These are phyloP conservation scores for Colletotrichum paranaense DNA, from an alignment of 2,329 filamentous ascomycete genomes.

Conservation along the genomic window DNA sequence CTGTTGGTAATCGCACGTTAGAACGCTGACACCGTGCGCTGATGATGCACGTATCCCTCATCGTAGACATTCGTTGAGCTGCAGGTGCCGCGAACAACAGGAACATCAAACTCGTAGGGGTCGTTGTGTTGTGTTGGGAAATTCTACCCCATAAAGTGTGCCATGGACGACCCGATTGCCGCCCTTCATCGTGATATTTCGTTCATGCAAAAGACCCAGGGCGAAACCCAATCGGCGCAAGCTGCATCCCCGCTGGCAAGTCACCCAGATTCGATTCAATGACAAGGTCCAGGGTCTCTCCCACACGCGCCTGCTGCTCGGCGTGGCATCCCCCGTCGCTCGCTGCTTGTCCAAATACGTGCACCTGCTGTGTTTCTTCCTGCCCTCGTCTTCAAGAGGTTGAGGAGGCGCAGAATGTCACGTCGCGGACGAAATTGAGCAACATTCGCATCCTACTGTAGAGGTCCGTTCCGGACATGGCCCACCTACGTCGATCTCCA, in stretches of 20 bases:
- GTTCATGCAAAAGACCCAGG: constrained; percentile 27
- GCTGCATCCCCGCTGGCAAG: background rate
- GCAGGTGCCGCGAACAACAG: constrained; percentile 19
- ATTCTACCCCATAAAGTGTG: background rate
- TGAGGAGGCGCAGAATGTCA: constrained; percentile 12
- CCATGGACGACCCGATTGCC: constrained; percentile 3
- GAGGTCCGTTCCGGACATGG: constrained; percentile 24
- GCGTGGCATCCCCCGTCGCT: constrained; percentile 8
- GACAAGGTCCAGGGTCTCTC: constrained; percentile 14
- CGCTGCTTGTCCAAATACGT: constrained; percentile 7
- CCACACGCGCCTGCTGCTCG: background rate
- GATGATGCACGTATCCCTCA: background rate
- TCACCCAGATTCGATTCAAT: background rate
- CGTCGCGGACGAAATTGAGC: constrained; percentile 14
- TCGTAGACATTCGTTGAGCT: constrained; percentile 12
- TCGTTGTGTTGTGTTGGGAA: constrained; percentile 17
- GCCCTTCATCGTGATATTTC: constrained; percentile 10
- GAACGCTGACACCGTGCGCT: background rate
- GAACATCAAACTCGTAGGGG: background rate
- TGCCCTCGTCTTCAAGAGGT: background rate
- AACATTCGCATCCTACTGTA: background rate
- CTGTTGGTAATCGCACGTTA: constrained; percentile 1
- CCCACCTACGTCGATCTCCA: constrained; percentile 18
- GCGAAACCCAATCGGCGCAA: constrained; percentile 1
- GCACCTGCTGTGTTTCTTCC: background rate